Evolutionary conservation across 1,284 basidiomycete genomes (phyloP).

Genomic region (Puccinia novopanici): DNA sequence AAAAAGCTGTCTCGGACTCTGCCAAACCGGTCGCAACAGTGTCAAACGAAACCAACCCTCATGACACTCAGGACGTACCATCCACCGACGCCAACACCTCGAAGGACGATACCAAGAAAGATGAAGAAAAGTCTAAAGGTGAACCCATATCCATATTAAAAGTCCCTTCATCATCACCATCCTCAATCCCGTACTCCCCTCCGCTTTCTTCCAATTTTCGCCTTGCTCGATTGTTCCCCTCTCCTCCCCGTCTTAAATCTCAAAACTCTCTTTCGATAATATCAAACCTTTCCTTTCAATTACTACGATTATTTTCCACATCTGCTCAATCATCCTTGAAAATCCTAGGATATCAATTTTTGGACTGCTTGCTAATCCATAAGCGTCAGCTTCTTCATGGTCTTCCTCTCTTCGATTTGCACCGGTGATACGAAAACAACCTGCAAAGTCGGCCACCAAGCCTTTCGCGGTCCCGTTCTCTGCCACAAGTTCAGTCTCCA

Average conservation of each 20-base stretch:
- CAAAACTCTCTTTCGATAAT: background rate
- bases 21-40: background rate
- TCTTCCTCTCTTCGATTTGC: conserved; percentile 51
- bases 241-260: background rate
- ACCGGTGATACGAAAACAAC: conserved; percentile 49
- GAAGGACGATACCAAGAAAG: conserved; percentile 29
- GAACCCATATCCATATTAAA: conserved; percentile 33
- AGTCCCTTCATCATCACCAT: background rate
- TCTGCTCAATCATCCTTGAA: background rate
- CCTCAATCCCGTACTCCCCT: conserved; percentile 1
- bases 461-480: conserved; percentile 47
- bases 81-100: background rate
- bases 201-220: background rate
- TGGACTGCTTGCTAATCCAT: conserved; percentile 31
- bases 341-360: background rate
- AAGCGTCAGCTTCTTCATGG: conserved; percentile 50
- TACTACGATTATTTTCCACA: background rate
- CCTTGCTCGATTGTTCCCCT: background rate
- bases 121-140: conserved; percentile 51
- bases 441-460: conserved; percentile 36
- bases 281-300: background rate
- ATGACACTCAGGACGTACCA: background rate
- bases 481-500: conserved; percentile 12
- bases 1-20: background rate
- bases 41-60: background rate